Conservation (phyloP, 108 stramenopile genomes). For the Chaetoceros tenuissimus region DNA sequence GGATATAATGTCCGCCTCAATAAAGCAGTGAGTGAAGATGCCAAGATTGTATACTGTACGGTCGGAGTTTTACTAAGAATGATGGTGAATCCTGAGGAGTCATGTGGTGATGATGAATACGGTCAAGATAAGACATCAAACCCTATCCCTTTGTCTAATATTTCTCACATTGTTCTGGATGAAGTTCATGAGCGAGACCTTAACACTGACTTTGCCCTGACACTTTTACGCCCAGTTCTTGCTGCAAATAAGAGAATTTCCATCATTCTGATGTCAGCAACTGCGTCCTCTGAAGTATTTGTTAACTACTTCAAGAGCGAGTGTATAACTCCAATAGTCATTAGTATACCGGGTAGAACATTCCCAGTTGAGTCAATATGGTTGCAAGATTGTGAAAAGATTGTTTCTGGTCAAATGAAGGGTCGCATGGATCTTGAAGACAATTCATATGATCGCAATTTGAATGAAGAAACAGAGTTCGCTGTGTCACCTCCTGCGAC, state of each 20-base stretch:
- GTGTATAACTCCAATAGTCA: conserved; percentile 9
- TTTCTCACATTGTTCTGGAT: conserved; percentile 77
- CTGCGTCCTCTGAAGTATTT: conserved; percentile 35
- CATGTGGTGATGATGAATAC: background rate
- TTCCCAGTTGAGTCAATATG: conserved; percentile 42
- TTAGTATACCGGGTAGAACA: conserved; percentile 43
- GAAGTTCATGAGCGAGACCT: conserved; percentile 72
- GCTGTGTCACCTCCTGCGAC: conserved; percentile 36
- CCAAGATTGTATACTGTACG: conserved; percentile 60
- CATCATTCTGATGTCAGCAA: conserved; percentile 62
- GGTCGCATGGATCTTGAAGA: conserved; percentile 10
- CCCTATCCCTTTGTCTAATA: conserved; percentile 9
- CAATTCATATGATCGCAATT: background rate
- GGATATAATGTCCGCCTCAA: conserved; percentile 73
- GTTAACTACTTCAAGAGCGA: conserved; percentile 25
- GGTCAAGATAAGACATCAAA: conserved; percentile 2
- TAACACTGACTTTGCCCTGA: conserved; percentile 59
- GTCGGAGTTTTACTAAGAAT: conserved; percentile 82
- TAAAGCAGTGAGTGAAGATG: conserved; percentile 13
- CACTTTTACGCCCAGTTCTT: conserved; percentile 38
- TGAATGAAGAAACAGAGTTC: conserved; percentile 6
- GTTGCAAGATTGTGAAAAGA: conserved; percentile 39
- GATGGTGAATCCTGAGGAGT: conserved; percentile 26
- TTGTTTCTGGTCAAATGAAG: conserved; percentile 2
- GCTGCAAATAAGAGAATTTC: conserved; percentile 9